These are phyloP conservation scores for Halophytophthora batemanensis DNA, from an alignment of 352 stramenopile genomes.

Conservation along the genomic window DNA sequence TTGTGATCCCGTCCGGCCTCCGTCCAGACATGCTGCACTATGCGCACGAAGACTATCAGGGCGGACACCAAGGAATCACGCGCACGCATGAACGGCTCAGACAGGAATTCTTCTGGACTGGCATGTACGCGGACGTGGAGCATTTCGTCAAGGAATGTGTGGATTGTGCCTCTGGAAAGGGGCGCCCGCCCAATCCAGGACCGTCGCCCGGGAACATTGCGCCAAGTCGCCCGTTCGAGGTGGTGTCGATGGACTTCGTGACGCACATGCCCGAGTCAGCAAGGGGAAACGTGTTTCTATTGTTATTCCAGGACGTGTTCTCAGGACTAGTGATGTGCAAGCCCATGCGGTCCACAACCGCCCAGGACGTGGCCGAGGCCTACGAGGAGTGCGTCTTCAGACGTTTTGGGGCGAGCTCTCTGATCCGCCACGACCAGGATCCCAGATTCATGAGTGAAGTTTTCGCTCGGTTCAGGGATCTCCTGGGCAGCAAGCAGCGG, in stretches of 20 bases:
- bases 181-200: neutral
- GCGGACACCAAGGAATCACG: constrained; percentile 10
- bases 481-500: neutral
- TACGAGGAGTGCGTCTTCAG: constrained; percentile 10
- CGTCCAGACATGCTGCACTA: constrained; percentile 9
- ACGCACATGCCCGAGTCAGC: constrained; percentile 14
- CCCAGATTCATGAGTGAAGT: constrained; percentile 9
- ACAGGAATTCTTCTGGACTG: constrained; percentile 5
- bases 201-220: constrained; percentile 13
- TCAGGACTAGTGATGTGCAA: constrained; percentile 10
- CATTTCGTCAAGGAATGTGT: constrained; percentile 4
- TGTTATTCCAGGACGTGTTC: constrained; percentile 17
- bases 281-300: constrained; percentile 17
- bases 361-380: constrained; percentile 12
- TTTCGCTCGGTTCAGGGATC: constrained; percentile 4
- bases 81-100: constrained; percentile 1
- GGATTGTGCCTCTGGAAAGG: constrained; percentile 16
- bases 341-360: constrained; percentile 6
- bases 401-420: constrained; percentile 12
- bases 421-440: constrained; percentile 15
- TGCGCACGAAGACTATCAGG: constrained; percentile 4
- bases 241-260: constrained; percentile 23
- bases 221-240: constrained; percentile 12
- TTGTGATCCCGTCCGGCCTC: constrained; percentile 5
- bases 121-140: constrained; percentile 4